Evolutionary conservation across 2,329 filamentous ascomycete genomes (phyloP).

Genomic region (Chaetomium strumarium): DNA sequence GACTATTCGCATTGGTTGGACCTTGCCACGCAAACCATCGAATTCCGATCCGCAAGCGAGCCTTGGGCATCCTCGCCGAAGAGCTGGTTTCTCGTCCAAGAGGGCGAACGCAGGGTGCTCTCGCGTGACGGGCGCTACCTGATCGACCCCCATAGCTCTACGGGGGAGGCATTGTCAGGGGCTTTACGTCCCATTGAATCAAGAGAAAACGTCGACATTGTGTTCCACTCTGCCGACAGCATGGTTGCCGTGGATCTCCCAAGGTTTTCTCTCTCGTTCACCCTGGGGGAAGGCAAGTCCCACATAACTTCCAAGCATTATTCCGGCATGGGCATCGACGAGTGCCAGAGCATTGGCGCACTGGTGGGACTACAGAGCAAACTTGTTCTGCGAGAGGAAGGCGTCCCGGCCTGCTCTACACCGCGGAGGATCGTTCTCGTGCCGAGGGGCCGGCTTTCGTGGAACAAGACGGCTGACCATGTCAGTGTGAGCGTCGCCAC

Average conservation of each 20-base stretch:
- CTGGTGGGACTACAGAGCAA: slow-evolving; percentile 45
- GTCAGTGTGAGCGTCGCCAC: slow-evolving; percentile 33
- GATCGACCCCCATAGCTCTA: slow-evolving; percentile 32
- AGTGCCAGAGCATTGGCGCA: slow-evolving; percentile 39
- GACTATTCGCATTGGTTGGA: slow-evolving; percentile 19
- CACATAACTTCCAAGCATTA: slow-evolving; percentile 43
- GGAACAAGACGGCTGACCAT: slow-evolving; percentile 23
- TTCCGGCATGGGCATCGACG: slow-evolving; percentile 44
- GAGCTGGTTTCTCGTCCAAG: slow-evolving; percentile 11
- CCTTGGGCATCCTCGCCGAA: slow-evolving; percentile 9
- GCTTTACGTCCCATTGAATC: slow-evolving; percentile 36
- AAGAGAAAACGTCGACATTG: slow-evolving; percentile 31
- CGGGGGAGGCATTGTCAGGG: slow-evolving; percentile 28
- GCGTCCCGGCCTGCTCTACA: neutral
- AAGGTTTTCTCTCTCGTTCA: slow-evolving; percentile 43
- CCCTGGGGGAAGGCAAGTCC: slow-evolving; percentile 24
- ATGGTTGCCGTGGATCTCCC: slow-evolving; percentile 40
- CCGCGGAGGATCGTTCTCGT: slow-evolving; percentile 31
- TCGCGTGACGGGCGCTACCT: slow-evolving; percentile 17
- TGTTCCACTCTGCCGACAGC: slow-evolving; percentile 15
- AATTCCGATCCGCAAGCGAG: slow-evolving; percentile 13
- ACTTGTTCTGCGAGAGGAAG: slow-evolving; percentile 37
- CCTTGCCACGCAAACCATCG: slow-evolving; percentile 3
- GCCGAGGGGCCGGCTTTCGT: slow-evolving; percentile 30
- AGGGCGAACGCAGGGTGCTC: neutral